Conservation (phyloP, 768 basidiomycete species). For the Trametes gibbosa region DNA sequence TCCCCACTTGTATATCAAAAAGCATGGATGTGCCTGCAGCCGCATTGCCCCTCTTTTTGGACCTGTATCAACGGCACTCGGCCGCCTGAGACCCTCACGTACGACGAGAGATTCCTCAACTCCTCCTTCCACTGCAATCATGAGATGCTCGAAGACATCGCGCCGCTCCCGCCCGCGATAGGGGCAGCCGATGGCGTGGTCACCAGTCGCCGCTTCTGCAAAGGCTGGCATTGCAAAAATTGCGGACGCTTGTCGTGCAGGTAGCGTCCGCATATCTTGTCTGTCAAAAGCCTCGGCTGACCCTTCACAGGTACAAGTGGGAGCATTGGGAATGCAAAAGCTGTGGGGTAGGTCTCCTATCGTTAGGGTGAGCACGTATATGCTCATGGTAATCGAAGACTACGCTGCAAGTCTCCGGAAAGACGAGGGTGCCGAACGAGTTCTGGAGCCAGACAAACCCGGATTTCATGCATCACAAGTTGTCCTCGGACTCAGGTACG, state of each 20-base stretch:
- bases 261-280: conserved; percentile 34
- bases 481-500: conserved; percentile 22
- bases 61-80: conserved; percentile 21
- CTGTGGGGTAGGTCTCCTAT: conserved; percentile 47
- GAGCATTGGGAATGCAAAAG: conserved; percentile 66
- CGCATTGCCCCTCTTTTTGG: conserved; percentile 60
- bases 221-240: conserved; percentile 63
- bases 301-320: conserved; percentile 61
- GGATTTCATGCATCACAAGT: conserved; percentile 8
- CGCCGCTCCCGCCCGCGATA: conserved; percentile 33
- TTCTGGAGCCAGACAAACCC: conserved; percentile 33
- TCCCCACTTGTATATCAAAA: conserved; percentile 55
- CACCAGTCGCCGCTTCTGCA: conserved; percentile 54
- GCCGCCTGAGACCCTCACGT: conserved; percentile 41
- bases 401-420: conserved; percentile 19
- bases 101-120: conserved; percentile 47
- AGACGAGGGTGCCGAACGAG: conserved; percentile 33
- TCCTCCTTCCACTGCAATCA: conserved; percentile 28
- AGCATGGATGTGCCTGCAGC: conserved; percentile 64
- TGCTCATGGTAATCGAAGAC: conserved; percentile 2
- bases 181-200: conserved; percentile 35
- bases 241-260: conserved; percentile 77
- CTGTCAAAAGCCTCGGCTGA: too few species aligned
- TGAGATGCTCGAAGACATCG: conserved; percentile 37
- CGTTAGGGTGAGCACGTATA: neutral